Evolutionary conservation across 2,329 filamentous ascomycete species (phyloP).

Genomic region (Paraconiothyrium sp.): DNA sequence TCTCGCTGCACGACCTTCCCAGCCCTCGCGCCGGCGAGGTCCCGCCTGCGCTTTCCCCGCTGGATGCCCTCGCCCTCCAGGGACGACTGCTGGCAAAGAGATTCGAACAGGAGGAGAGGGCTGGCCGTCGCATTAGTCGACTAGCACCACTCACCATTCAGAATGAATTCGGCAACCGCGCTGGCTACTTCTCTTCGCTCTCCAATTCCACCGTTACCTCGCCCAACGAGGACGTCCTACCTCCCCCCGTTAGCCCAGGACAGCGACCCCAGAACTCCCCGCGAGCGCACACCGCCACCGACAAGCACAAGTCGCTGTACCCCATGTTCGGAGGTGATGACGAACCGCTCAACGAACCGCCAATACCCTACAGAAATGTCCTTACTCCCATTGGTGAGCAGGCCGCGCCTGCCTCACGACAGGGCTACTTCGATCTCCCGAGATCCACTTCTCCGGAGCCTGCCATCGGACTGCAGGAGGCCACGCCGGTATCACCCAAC

Average conservation of each 20-base stretch:
- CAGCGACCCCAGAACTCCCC: constrained; percentile 33
- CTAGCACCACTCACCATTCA: constrained; percentile 84
- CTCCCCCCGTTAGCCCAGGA: constrained; percentile 32
- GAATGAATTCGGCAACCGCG: constrained; percentile 80
- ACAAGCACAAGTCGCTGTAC: constrained; percentile 49
- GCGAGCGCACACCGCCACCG: constrained; percentile 35
- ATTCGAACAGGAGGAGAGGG: constrained; percentile 77
- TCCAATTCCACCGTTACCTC: constrained; percentile 66
- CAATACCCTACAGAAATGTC: constrained; percentile 41
- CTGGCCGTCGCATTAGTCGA: constrained; percentile 82
- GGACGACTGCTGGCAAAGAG: constrained; percentile 87
- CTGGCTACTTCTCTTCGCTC: constrained; percentile 81
- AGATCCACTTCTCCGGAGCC: constrained; percentile 57
- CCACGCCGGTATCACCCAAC: constrained; percentile 53
- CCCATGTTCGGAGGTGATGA: constrained; percentile 47
- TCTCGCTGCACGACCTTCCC: constrained; percentile 53
- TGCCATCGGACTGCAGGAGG: constrained; percentile 53
- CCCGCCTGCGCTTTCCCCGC: constrained; percentile 88
- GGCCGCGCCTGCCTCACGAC: constrained; percentile 29
- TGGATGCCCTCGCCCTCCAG: constrained; percentile 94
- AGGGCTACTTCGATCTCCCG: constrained; percentile 58
- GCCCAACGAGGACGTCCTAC: constrained; percentile 58
- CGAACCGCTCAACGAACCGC: constrained; percentile 36
- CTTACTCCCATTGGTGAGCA: constrained; percentile 49
- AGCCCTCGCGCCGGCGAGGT: constrained; percentile 65